These are phyloP conservation scores for Warburgia ugandensis DNA, from an alignment of 164 flowering plant genomes.

Conservation along the genomic window DNA sequence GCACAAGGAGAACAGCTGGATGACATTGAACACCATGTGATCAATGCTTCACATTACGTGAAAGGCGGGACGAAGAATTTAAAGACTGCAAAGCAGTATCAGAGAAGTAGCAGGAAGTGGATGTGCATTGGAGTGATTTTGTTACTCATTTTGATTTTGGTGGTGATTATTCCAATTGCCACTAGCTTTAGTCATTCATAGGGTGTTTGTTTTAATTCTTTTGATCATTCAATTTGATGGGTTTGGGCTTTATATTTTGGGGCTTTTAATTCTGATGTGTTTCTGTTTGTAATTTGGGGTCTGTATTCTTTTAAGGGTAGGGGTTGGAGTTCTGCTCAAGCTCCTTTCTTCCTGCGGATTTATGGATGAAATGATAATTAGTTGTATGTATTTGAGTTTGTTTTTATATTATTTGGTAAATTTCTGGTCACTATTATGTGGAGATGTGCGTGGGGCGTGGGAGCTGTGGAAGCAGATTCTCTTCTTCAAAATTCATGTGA, in stretches of 20 bases:
- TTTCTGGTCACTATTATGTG: too few species aligned
- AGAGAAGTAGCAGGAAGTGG: conserved; percentile 27
- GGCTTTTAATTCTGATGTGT: neutral
- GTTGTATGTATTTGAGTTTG: too few species aligned
- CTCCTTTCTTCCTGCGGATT: too few species aligned
- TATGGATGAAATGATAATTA: too few species aligned
- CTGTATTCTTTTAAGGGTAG: neutral
- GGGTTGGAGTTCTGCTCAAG: conserved; percentile 6
- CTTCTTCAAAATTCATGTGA: too few species aligned
- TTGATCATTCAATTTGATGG: neutral
- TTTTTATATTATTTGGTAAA: too few species aligned
- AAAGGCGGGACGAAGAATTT: conserved; percentile 24
- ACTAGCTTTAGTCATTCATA: conserved; percentile 31
- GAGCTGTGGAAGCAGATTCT: too few species aligned
- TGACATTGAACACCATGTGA: conserved; percentile 26
- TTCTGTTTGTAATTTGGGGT: too few species aligned
- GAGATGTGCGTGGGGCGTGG: too few species aligned
- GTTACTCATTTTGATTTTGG: conserved; percentile 47
- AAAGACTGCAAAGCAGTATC: conserved; percentile 19
- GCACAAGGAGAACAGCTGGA: conserved; percentile 29
- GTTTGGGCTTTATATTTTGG: neutral
- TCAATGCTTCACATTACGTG: conserved; percentile 19
- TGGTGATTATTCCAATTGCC: conserved; percentile 52
- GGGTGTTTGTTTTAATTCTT: neutral
- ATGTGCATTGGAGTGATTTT: conserved; percentile 56